phyloP scores from a whole-genome alignment of 345 rosid species.

The Eucalyptus pumila region DNA sequence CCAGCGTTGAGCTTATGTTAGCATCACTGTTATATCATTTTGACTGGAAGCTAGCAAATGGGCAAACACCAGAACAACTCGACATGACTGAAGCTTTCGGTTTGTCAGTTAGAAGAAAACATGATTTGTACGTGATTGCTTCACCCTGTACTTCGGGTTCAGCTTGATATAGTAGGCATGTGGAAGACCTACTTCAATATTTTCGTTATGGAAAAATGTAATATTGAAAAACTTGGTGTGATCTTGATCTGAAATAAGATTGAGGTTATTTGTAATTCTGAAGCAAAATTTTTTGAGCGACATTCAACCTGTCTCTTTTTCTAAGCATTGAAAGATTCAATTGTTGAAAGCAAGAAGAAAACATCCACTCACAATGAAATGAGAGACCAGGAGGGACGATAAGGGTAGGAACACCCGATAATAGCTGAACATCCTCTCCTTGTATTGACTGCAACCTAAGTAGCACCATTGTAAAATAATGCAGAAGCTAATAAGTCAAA shows the following conservation, averaged over 20 bases:
- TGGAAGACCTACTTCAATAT: background rate
- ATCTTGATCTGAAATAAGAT: background rate
- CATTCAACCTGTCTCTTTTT: background rate
- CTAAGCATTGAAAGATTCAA: background rate
- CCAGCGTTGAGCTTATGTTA: background rate
- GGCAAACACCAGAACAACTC: background rate
- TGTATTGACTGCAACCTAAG: background rate
- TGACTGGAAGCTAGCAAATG: background rate
- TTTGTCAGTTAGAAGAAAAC: background rate
- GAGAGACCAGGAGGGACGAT: background rate
- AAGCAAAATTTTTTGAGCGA: background rate
- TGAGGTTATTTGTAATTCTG: background rate
- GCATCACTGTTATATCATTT: background rate
- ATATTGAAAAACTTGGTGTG: background rate
- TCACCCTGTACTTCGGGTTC: background rate
- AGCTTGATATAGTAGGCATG: background rate
- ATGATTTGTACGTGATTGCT: background rate
- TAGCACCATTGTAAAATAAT: background rate
- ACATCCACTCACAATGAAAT: background rate
- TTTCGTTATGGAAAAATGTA: background rate
- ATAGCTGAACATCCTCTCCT: background rate
- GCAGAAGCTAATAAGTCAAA: no score
- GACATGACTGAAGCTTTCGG: background rate
- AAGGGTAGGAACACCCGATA: background rate
- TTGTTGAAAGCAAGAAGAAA: background rate